These are phyloP conservation scores for Pachysandra terminalis DNA, from an alignment of 164 flowering plant genomes.

Conservation along the genomic window DNA sequence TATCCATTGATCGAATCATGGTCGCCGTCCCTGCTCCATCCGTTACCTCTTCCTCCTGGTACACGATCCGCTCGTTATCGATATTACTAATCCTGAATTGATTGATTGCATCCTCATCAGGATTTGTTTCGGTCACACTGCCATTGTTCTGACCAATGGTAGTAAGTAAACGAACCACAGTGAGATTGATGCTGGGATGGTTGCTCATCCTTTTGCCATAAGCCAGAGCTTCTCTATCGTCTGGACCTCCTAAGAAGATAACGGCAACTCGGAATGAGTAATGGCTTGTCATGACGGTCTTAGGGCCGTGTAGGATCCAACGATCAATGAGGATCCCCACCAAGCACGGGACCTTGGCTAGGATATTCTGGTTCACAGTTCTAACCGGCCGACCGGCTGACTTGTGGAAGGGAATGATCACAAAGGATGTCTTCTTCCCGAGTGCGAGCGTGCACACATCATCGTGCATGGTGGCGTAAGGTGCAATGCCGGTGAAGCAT, in stretches of 20 bases:
- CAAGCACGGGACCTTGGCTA: not conserved
- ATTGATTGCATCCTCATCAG: not conserved
- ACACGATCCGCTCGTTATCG: not conserved
- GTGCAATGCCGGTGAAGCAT: constrained; percentile 37
- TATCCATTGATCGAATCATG: not conserved
- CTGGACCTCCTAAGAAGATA: not conserved
- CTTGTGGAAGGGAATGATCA: constrained; percentile 40
- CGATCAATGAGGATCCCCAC: not conserved
- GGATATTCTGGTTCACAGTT: not conserved
- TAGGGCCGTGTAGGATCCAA: not conserved
- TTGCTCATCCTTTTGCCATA: not conserved
- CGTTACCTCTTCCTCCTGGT: not conserved
- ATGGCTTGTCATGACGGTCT: not conserved
- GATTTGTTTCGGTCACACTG: not conserved
- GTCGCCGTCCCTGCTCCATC: not conserved
- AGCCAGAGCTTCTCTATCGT: not conserved
- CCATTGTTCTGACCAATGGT: not conserved
- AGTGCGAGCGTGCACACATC: constrained; percentile 46
- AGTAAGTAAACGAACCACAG: not conserved
- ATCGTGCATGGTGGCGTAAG: constrained; percentile 33
- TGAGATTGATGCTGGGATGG: not conserved
- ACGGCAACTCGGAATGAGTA: not conserved
- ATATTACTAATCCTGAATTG: not conserved
- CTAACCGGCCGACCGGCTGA: not conserved
- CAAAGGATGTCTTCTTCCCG: constrained; percentile 27